A percentile compares a stretch with the other conserved stretches of the same genome.
Conservation (phyloP, 257 asterid species). For the Petunia secreta region DNA sequence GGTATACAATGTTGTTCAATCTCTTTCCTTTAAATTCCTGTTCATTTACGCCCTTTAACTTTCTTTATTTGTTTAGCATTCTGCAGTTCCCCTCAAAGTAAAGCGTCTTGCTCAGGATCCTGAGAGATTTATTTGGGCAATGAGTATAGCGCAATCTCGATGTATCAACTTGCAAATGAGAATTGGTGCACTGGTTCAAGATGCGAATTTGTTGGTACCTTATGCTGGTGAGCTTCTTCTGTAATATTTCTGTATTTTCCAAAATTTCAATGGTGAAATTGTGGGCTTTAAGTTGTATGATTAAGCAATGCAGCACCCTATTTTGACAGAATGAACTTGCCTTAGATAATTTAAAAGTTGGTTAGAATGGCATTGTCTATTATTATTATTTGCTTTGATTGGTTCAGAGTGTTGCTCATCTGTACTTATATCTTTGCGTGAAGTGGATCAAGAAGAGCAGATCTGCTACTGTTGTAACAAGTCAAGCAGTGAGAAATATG, state of each 20-base stretch:
- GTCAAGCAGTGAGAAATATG: neutral
- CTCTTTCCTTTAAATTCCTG: constrained; percentile 25
- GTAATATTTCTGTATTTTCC: constrained; percentile 11
- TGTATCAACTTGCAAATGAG: constrained; percentile 71
- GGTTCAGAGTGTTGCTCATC: constrained; percentile 9
- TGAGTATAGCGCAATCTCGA: constrained; percentile 90
- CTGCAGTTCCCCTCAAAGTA: constrained; percentile 87
- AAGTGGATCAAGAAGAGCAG: neutral
- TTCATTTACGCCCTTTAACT: constrained; percentile 8
- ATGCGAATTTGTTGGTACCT: constrained; percentile 87
- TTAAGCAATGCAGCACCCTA: neutral
- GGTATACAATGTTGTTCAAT: constrained; percentile 53
- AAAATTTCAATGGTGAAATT: neutral
- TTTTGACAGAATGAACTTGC: neutral
- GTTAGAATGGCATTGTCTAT: neutral
- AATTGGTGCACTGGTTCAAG: constrained; percentile 88
- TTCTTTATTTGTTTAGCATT: constrained; percentile 59
- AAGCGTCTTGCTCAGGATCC: constrained; percentile 92
- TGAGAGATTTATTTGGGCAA: constrained; percentile 94
- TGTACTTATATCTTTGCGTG: neutral
- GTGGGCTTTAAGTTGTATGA: neutral
- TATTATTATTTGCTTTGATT: neutral
- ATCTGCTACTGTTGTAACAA: neutral
- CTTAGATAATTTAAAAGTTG: neutral
- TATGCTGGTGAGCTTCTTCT: constrained; percentile 85